Base-by-base conservation (phyloP, 139 green algal species). In the Mesotaenium endlicherianum region DNA sequence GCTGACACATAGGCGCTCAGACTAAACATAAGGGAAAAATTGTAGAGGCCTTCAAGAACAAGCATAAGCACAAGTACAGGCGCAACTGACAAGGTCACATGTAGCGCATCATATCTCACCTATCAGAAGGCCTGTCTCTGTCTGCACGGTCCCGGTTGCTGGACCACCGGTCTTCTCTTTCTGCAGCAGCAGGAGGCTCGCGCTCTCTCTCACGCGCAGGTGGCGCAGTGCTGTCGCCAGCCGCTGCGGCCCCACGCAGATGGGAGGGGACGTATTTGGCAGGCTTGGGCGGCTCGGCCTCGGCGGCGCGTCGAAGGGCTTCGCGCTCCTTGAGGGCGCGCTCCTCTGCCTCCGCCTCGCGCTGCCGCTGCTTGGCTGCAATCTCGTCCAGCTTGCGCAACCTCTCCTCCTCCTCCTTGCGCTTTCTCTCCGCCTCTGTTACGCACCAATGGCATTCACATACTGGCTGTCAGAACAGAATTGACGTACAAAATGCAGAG, bases 351-450 rank as follows among this genome's bases (percentile, higher is more conserved):
- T 87, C 81, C 75, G 41, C 17, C 49, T 87, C 82, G 16, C 82
- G 41, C 45, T 88, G 59, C 1, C 57, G 84, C 84, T 89, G 84
- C 59, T 76, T 87, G 20, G 84, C 84, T 44, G 81, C 81, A 45
- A 89, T 88, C 42, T 89, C 86, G 14, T 86, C 84, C 0, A 87
- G 75, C 67, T 88, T 86, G 14, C 60, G 47, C 69, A 75, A 43
- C 50, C 59, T 38, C 67, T 91, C 88, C 81, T 91, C 80, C 77
- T 88, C 88, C 88, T 88, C 76, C 83, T 83, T 83, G 26, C 60
- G 34, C 83, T 88, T 81, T 11, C 64, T 38, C 83, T 90, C 71
- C 57, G 80, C 36, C 82, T 89, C 85, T 80, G 82, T 34, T 42
- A 64, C 26, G n/a, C n/a, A n/a, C n/a, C 47, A 57, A 57, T 20